Conservation (phyloP, 2,329 filamentous ascomycete species). For the Penicillium sp. region DNA sequence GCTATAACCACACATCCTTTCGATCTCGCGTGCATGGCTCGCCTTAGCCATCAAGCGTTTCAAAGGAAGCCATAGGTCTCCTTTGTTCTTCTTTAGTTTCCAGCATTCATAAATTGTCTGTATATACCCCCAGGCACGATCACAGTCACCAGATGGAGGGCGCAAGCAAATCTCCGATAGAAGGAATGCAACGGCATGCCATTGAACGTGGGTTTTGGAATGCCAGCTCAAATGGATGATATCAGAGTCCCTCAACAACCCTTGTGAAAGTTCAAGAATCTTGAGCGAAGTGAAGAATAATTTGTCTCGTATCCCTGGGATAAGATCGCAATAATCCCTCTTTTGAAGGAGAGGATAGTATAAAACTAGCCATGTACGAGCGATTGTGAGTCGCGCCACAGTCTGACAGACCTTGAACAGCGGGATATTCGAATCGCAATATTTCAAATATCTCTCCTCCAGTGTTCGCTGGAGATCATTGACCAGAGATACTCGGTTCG, state of each 20-base stretch:
- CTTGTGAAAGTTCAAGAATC: slow-evolving; percentile 66
- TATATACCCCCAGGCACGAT: slow-evolving; percentile 59
- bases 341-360: slow-evolving; percentile 9
- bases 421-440: slow-evolving; percentile 13
- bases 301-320: slow-evolving; percentile 1
- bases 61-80: slow-evolving; percentile 5
- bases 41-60: slow-evolving; percentile 9
- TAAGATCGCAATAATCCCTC: not conserved
- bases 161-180: slow-evolving; percentile 61
- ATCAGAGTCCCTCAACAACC: slow-evolving; percentile 61
- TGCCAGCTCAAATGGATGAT: slow-evolving; percentile 63
- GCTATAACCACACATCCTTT: not conserved
- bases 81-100: slow-evolving; percentile 8
- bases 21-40: slow-evolving; percentile 1
- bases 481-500: slow-evolving; percentile 4
- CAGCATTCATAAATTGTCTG: slow-evolving; percentile 37
- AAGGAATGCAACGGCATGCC: slow-evolving; percentile 62
- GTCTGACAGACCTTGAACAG: slow-evolving; percentile 9
- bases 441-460: slow-evolving; percentile 15
- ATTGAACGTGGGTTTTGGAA: slow-evolving; percentile 62
- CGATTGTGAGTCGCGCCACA: slow-evolving; percentile 15
- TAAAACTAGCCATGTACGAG: slow-evolving; percentile 18
- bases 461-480: slow-evolving; percentile 13
- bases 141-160: slow-evolving; percentile 52
- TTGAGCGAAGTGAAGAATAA: slow-evolving; percentile 69